phyloP scores from a whole-genome alignment of 2,329 filamentous ascomycete species.

The Myriosclerotinia curreyana region DNA sequence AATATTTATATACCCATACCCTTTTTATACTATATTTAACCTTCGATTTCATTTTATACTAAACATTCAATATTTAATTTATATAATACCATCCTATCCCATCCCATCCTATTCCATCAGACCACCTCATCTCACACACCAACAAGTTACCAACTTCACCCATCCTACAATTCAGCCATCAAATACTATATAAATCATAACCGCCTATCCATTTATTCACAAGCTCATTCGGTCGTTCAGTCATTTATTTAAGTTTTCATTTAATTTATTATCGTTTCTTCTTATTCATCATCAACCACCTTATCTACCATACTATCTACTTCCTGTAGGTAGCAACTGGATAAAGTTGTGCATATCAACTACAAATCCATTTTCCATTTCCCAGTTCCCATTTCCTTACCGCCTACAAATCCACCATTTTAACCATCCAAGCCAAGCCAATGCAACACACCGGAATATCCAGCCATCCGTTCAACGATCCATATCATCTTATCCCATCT shows the following conservation, averaged over 20 bases:
- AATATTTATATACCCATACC: too few species aligned
- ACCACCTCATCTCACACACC: too few species aligned
- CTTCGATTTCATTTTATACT: too few species aligned
- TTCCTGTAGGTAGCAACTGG: neutral
- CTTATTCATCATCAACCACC: neutral
- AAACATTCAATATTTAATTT: too few species aligned
- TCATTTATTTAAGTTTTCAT: neutral
- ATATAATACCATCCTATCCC: too few species aligned
- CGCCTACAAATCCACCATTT: neutral
- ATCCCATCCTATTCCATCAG: too few species aligned
- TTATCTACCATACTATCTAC: neutral
- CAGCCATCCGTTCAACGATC: neutral
- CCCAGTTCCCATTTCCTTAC: neutral
- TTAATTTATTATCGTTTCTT: neutral
- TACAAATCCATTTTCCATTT: neutral
- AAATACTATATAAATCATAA: too few species aligned
- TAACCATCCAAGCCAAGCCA: neutral
- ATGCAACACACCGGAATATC: conserved; percentile 13
- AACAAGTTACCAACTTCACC: too few species aligned
- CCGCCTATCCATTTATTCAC: too few species aligned
- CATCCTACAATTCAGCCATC: too few species aligned
- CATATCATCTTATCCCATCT: neutral
- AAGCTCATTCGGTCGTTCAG: neutral
- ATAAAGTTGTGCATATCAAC: neutral
- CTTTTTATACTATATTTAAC: too few species aligned